Evolutionary conservation across 495 filamentous ascomycete genomes (phyloP).

Genomic region (Penicillium longicatenatum): DNA sequence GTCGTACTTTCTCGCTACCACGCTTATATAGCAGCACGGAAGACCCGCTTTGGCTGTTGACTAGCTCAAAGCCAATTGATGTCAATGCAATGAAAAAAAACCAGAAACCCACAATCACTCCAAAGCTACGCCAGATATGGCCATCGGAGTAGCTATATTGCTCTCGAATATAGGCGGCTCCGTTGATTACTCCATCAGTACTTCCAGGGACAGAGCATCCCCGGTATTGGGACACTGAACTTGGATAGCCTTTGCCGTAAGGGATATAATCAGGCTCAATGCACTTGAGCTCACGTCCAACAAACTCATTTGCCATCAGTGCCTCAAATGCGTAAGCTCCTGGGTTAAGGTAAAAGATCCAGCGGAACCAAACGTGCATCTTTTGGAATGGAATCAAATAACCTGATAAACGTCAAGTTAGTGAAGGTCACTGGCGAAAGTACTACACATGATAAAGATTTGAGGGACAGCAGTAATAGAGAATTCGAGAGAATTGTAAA

Average conservation of each 20-base stretch:
- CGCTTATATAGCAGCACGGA: constrained; percentile 63
- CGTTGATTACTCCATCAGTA: constrained; percentile 57
- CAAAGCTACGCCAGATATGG: constrained; percentile 79
- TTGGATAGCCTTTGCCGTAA: constrained; percentile 61
- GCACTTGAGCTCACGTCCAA: constrained; percentile 75
- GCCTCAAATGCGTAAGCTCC: constrained; percentile 85
- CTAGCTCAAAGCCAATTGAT: constrained; percentile 61
- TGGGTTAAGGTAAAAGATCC: constrained; percentile 89
- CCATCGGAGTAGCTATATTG: constrained; percentile 62
- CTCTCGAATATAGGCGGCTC: constrained; percentile 63
- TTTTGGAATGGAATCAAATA: constrained; percentile 75
- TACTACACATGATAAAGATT: constrained; percentile 38
- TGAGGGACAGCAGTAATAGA: constrained; percentile 49
- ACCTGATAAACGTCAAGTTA: constrained; percentile 44
- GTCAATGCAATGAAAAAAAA: constrained; percentile 69
- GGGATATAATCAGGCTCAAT: constrained; percentile 64
- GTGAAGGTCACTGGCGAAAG: not conserved
- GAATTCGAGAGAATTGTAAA: not conserved
- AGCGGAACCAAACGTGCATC: constrained; percentile 85
- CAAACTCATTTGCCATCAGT: constrained; percentile 90
- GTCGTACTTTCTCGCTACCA: constrained; percentile 42
- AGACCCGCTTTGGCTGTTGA: constrained; percentile 64
- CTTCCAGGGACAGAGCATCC: constrained; percentile 73
- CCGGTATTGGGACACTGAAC: constrained; percentile 61
- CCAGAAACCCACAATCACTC: constrained; percentile 77